Percentiles rank a stretch among this genome's conserved stretches.
phyloP scores from a whole-genome alignment of 108 stramenopile genomes.

The Nitzschia sp. region DNA sequence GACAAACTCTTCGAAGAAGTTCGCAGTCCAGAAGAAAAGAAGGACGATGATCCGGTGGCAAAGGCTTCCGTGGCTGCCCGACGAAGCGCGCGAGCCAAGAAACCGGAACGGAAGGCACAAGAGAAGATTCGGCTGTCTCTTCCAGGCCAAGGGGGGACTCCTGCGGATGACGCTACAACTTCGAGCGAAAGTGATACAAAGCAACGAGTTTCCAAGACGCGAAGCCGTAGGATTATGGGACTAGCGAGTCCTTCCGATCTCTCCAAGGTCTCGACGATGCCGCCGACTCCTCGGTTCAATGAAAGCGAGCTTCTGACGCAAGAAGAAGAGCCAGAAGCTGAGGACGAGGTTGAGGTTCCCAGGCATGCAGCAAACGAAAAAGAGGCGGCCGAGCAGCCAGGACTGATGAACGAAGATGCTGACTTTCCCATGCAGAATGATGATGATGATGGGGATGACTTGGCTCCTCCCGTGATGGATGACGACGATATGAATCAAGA shows the following conservation, averaged over 20 bases:
- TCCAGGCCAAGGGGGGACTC: constrained; percentile 5
- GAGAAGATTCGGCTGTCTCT: neutral
- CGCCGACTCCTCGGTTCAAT: constrained; percentile 47
- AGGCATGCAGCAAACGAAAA: constrained; percentile 16
- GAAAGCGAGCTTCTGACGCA: neutral
- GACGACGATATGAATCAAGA: constrained; percentile 34
- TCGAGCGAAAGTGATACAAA: constrained; percentile 1
- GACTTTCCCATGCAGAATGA: constrained; percentile 3
- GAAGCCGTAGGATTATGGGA: neutral
- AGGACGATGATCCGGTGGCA: neutral
- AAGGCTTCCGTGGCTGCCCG: neutral
- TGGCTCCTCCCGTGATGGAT: constrained; percentile 33
- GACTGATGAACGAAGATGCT: constrained; percentile 1
- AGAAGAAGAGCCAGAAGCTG: neutral
- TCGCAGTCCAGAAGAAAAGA: constrained; percentile 1
- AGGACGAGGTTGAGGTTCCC: constrained; percentile 12
- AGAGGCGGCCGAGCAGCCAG: neutral
- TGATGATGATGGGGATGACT: constrained; percentile 35
- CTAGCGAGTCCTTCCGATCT: constrained; percentile 44
- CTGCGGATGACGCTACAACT: constrained; percentile 1
- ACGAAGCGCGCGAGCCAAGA: neutral
- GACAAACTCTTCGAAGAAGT: constrained; percentile 18
- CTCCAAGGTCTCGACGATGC: constrained; percentile 41
- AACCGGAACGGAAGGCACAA: neutral
- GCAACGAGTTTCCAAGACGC: neutral